phyloP scores from a whole-genome alignment of 2,329 filamentous ascomycete species.

The Knoxdaviesia capensis region DNA sequence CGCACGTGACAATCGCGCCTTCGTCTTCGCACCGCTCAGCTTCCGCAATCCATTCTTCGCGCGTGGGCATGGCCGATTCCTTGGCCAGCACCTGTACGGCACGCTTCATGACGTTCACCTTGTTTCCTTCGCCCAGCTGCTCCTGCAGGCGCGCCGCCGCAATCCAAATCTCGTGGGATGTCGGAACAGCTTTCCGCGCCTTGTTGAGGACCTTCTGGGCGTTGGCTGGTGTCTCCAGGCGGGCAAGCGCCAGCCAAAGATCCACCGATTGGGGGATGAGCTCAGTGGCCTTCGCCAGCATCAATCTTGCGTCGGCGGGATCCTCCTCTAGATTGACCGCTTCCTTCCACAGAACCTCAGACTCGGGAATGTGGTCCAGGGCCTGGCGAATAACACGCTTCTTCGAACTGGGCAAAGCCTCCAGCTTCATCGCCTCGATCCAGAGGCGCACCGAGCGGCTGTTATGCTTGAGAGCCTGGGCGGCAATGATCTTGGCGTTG shows the following conservation, averaged over 20 bases:
- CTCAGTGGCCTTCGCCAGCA: constrained; percentile 88
- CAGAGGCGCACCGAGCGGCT: constrained; percentile 74
- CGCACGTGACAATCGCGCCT: constrained; percentile 68
- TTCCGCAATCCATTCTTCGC: constrained; percentile 91
- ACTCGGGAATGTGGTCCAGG: constrained; percentile 81
- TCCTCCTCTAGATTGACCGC: constrained; percentile 91
- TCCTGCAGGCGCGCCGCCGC: constrained; percentile 82
- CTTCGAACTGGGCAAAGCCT: constrained; percentile 63
- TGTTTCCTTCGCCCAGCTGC: constrained; percentile 57
- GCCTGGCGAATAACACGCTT: constrained; percentile 87
- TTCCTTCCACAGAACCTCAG: constrained; percentile 94
- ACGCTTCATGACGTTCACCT: constrained; percentile 86
- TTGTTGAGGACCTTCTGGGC: constrained; percentile 91
- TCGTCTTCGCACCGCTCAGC: constrained; percentile 91
- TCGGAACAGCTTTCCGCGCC: constrained; percentile 82
- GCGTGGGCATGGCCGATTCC: constrained; percentile 88
- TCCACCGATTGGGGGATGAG: constrained; percentile 88
- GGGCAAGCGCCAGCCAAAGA: constrained; percentile 82
- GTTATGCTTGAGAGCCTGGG: constrained; percentile 82
- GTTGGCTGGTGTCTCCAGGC: constrained; percentile 73
- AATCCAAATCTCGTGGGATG: constrained; percentile 92
- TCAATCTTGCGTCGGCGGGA: constrained; percentile 63
- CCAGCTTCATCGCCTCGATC: constrained; percentile 89
- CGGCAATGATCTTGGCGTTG: constrained; percentile 90
- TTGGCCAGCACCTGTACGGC: constrained; percentile 74